phyloP scores from a whole-genome alignment of 371 early-diverging fungal species.

The Entomophthora muscae region DNA sequence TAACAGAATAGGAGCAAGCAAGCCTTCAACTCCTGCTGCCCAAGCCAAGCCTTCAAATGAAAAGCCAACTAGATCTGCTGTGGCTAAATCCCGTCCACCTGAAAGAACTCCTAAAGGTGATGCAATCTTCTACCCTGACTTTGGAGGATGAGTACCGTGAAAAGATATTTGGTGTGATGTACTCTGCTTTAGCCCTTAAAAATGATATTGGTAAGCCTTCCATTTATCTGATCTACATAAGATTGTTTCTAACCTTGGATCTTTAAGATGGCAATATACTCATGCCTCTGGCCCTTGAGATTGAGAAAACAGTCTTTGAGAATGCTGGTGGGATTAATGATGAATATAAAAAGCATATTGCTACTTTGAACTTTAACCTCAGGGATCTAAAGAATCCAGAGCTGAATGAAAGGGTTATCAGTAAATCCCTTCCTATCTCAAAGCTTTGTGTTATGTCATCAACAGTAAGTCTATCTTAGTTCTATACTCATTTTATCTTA shows the following conservation, averaged over 20 bases:
- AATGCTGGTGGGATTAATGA: slow-evolving; percentile 24
- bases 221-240: background rate
- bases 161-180: slow-evolving; percentile 68
- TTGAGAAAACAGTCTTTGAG: slow-evolving; percentile 46
- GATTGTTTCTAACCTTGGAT: background rate
- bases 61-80: too few relatives aligned
- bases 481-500: slow-evolving; percentile 9
- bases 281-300: slow-evolving; percentile 31
- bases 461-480: slow-evolving; percentile 19
- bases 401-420: slow-evolving; percentile 50
- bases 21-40: too few relatives aligned
- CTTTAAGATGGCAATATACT: slow-evolving; percentile 28
- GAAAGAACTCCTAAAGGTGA: slow-evolving; percentile 41
- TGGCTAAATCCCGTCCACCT: background rate
- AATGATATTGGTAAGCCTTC: slow-evolving; percentile 36
- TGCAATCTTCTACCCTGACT: slow-evolving; percentile 27
- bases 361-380: slow-evolving; percentile 63
- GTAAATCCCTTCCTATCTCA: slow-evolving; percentile 37
- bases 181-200: slow-evolving; percentile 54
- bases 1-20: too few relatives aligned
- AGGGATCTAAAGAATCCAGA: slow-evolving; percentile 67
- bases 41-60: too few relatives aligned
- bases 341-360: slow-evolving; percentile 60
- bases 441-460: slow-evolving; percentile 63
- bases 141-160: slow-evolving; percentile 61